Evolutionary conservation across 2,329 filamentous ascomycete genomes (phyloP).

Genomic region (Ramichloridium luteum): DNA sequence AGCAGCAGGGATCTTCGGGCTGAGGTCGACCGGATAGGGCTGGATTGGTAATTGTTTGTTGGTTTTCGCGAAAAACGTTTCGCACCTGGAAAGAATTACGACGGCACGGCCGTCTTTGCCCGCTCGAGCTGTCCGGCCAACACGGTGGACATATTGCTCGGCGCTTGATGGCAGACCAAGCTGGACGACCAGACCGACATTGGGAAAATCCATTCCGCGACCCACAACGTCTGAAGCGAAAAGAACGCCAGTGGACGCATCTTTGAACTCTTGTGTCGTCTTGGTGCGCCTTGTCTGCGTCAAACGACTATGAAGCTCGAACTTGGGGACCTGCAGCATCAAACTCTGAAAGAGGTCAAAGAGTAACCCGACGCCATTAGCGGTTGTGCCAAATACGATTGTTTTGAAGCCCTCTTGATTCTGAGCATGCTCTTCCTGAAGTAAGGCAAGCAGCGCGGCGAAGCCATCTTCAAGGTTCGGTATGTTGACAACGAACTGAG

Average conservation of each 20-base stretch:
- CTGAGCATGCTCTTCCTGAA: slow-evolving; percentile 31
- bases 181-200: slow-evolving; percentile 42
- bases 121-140: slow-evolving; percentile 48
- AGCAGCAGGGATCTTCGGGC: slow-evolving; percentile 4
- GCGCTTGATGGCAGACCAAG: slow-evolving; percentile 33
- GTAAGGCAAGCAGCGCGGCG: slow-evolving; percentile 32
- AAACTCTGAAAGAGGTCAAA: slow-evolving; percentile 26
- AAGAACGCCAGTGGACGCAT: slow-evolving; percentile 36
- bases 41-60: slow-evolving; percentile 41
- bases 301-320: slow-evolving; percentile 34
- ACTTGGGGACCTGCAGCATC: slow-evolving; percentile 26
- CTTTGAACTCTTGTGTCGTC: slow-evolving; percentile 34
- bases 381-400: slow-evolving; percentile 37
- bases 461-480: slow-evolving; percentile 32
- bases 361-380: slow-evolving; percentile 34
- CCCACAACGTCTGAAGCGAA: slow-evolving; percentile 64
- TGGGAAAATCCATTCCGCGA: slow-evolving; percentile 40
- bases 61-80: slow-evolving; percentile 39
- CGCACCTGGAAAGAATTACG: slow-evolving; percentile 40
- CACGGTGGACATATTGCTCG: slow-evolving; percentile 40
- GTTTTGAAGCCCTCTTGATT: slow-evolving; percentile 31
- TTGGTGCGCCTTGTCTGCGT: slow-evolving; percentile 30
- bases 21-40: slow-evolving; percentile 35
- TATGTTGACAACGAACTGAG: slow-evolving; percentile 35
- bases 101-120: slow-evolving; percentile 51